Evolutionary conservation across 2,329 filamentous ascomycete species (phyloP).

Genomic region (Fusarium denticulatum): DNA sequence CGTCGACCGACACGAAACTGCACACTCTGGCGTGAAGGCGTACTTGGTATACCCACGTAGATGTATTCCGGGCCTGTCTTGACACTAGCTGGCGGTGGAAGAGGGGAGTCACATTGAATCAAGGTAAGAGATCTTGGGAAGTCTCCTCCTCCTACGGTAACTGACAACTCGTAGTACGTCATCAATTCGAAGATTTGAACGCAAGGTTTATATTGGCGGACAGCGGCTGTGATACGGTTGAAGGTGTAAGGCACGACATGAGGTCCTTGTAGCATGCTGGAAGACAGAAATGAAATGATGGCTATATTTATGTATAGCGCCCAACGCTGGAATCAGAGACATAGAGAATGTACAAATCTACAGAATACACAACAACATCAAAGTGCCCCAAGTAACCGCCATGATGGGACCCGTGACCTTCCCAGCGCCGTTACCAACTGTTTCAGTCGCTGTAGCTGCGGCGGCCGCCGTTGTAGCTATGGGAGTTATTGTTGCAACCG

Average conservation of each 20-base stretch:
- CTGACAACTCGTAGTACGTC: not conserved
- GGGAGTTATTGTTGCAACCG: not conserved
- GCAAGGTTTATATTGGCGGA: not conserved
- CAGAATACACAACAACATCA: not conserved
- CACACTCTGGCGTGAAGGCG: not conserved
- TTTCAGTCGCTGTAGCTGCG: not conserved
- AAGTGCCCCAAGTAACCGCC: not conserved
- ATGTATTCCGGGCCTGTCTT: rapidly evolving
- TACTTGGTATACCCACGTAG: not conserved
- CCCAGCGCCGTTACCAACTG: not conserved
- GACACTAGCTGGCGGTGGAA: no score
- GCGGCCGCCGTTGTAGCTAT: not conserved
- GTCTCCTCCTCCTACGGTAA: not conserved
- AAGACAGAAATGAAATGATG: not conserved
- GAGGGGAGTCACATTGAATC: no score
- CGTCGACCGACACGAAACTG: not conserved
- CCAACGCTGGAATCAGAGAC: rapidly evolving
- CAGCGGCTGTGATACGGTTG: no score
- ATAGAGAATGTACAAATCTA: not conserved
- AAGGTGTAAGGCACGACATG: no score
- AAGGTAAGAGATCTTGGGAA: not conserved
- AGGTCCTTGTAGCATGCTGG: not conserved
- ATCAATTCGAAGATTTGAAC: no score
- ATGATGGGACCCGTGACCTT: not conserved
- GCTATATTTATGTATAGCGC: rapidly evolving